phyloP scores from a whole-genome alignment of 805 yeast species.

The Myxozyma udenii region DNA sequence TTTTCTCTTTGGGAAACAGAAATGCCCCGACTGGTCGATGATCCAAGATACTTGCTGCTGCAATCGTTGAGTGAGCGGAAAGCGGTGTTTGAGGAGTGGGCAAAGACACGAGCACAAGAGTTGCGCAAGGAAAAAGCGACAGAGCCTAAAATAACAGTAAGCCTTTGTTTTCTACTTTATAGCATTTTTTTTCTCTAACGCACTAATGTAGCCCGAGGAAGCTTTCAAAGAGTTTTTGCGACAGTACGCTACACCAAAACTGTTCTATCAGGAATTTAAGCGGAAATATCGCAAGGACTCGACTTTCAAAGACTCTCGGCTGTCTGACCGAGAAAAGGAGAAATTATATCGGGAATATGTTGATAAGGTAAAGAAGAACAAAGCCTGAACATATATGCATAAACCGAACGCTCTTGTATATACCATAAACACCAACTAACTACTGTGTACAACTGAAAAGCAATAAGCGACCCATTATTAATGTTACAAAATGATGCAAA shows the following conservation, averaged over 20 bases:
- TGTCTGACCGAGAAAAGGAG: slow-evolving; percentile 43
- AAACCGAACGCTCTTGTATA: neutral
- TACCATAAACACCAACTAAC: neutral
- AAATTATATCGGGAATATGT: slow-evolving; percentile 41
- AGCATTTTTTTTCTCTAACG: neutral
- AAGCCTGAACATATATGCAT: neutral
- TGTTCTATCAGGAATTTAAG: slow-evolving; percentile 44
- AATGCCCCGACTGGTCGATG: slow-evolving; percentile 42
- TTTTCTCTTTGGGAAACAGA: slow-evolving; percentile 51
- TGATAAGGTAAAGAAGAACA: slow-evolving; percentile 4
- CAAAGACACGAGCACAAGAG: slow-evolving; percentile 25
- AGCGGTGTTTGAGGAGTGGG: slow-evolving; percentile 50
- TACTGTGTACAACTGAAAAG: neutral
- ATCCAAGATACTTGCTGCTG: slow-evolving; percentile 43
- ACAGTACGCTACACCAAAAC: slow-evolving; percentile 32
- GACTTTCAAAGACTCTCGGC: slow-evolving; percentile 30
- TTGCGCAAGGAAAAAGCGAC: slow-evolving; percentile 11
- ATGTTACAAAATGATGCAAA: neutral
- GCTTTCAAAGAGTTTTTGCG: slow-evolving; percentile 37
- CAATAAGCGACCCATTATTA: neutral
- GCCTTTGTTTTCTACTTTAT: neutral
- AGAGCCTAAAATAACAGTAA: slow-evolving; percentile 9
- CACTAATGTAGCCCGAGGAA: slow-evolving; percentile 26
- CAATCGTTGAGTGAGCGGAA: slow-evolving; percentile 40
- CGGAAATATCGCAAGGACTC: slow-evolving; percentile 37